These are phyloP conservation scores for Gentiana dahurica DNA, from an alignment of 257 asterid genomes.

Conservation along the genomic window DNA sequence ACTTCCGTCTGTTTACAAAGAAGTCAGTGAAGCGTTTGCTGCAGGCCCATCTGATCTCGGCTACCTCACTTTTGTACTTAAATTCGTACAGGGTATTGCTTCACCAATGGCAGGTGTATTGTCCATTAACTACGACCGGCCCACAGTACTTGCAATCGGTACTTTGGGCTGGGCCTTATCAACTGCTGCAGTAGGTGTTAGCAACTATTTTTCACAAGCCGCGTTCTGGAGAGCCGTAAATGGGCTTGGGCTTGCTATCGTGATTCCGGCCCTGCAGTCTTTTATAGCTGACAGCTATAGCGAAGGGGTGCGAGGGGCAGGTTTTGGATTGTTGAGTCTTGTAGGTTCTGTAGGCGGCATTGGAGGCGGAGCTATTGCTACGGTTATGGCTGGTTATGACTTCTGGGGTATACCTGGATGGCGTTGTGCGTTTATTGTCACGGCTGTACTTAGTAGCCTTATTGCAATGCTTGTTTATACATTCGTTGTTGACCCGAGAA, in stretches of 20 bases:
- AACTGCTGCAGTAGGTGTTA: constrained; percentile 87
- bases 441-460: constrained; percentile 70
- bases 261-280: constrained; percentile 91
- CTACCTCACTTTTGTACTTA: constrained; percentile 74
- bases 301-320: constrained; percentile 78
- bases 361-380: constrained; percentile 97
- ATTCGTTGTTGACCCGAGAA: constrained; percentile 76
- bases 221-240: constrained; percentile 89
- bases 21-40: constrained; percentile 88
- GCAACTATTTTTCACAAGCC: constrained; percentile 69
- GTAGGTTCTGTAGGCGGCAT: constrained; percentile 90
- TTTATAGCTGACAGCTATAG: constrained; percentile 88
- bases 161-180: constrained; percentile 92
- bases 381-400: constrained; percentile 81
- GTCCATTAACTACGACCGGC: constrained; percentile 83
- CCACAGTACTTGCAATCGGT: constrained; percentile 82
- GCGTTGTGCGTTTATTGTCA: constrained; percentile 69
- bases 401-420: constrained; percentile 90
- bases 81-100: constrained; percentile 83
- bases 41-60: constrained; percentile 99
- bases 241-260: constrained; percentile 91
- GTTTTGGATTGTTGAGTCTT: constrained; percentile 79
- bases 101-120: constrained; percentile 88
- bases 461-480: constrained; percentile 68
- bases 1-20: constrained; percentile 96